Conservation (phyloP, 2,329 filamentous ascomycete genomes). For the Bipolaris cookei region DNA sequence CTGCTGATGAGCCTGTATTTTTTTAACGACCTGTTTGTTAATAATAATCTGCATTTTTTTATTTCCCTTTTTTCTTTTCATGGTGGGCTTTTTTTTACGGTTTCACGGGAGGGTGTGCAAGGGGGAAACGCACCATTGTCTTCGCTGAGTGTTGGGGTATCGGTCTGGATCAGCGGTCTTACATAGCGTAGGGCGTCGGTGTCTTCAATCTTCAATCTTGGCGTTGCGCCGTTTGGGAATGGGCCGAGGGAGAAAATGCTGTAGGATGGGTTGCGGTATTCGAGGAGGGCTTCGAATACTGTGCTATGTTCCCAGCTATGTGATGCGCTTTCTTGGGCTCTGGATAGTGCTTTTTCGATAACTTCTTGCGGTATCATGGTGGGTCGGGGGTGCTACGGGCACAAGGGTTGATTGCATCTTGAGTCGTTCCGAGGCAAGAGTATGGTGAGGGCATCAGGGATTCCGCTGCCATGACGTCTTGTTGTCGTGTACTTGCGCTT, state of each 20-base stretch:
- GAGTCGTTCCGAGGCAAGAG: background rate
- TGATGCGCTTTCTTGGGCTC: constrained; percentile 41
- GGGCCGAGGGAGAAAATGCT: constrained; percentile 48
- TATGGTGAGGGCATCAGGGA: background rate
- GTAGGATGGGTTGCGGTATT: constrained; percentile 47
- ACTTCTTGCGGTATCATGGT: constrained; percentile 61
- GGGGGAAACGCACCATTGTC: constrained; percentile 38
- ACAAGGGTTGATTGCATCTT: background rate
- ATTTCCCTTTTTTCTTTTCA: background rate
- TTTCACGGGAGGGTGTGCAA: background rate
- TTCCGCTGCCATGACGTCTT: background rate
- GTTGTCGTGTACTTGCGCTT: background rate
- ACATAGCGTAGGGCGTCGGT: constrained; percentile 47
- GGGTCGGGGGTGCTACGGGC: background rate
- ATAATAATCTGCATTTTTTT: background rate
- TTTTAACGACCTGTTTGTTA: background rate
- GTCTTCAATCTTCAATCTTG: constrained; percentile 27
- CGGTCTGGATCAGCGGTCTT: constrained; percentile 40
- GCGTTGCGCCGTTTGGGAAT: constrained; percentile 44
- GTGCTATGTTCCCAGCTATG: constrained; percentile 55
- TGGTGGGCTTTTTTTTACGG: too few relatives aligned
- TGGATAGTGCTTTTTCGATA: constrained; percentile 28
- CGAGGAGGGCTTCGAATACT: constrained; percentile 51
- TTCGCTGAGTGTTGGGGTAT: constrained; percentile 40
- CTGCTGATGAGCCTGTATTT: constrained; percentile 42